Evolutionary conservation across 306 rosid genomes (phyloP).

Genomic region (Gynostemma pentaphyllum): DNA sequence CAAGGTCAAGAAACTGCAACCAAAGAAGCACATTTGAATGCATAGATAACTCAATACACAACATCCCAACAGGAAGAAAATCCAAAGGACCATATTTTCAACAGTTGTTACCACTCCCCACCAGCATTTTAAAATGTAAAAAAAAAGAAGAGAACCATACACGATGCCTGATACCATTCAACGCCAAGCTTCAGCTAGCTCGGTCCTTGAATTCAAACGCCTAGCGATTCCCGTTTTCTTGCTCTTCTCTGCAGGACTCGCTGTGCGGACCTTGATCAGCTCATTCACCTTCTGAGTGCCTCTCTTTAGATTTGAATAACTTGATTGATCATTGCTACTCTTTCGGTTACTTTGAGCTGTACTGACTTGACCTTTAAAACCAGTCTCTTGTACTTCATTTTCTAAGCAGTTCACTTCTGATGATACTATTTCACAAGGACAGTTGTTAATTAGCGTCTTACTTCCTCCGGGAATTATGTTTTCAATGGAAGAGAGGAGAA

Average conservation of each 20-base stretch:
- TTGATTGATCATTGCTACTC: constrained; percentile 39
- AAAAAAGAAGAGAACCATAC: constrained; percentile 5
- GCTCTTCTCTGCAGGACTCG: constrained; percentile 38
- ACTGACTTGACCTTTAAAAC: constrained; percentile 13
- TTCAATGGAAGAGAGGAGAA: constrained; percentile 32
- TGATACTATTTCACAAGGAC: constrained; percentile 58
- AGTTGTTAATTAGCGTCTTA: constrained; percentile 40
- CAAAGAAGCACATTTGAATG: constrained; percentile 6
- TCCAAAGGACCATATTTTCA: constrained; percentile 7
- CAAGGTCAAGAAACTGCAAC: constrained; percentile 4
- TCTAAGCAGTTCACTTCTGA: constrained; percentile 50
- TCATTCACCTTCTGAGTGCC: constrained; percentile 33
- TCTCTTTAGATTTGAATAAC: constrained; percentile 22
- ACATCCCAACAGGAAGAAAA: constrained; percentile 6
- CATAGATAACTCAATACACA: constrained; percentile 8
- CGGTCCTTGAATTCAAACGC: constrained; percentile 64
- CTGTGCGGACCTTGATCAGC: constrained; percentile 17
- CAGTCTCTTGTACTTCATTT: constrained; percentile 33
- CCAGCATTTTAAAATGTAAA: constrained; percentile 5
- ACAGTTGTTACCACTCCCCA: constrained; percentile 12
- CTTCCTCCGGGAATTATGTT: constrained; percentile 31
- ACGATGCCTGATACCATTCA: constrained; percentile 17
- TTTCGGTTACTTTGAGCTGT: constrained; percentile 15
- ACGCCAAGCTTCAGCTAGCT: constrained; percentile 89
- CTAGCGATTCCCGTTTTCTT: constrained; percentile 43